A percentile compares a stretch with the other conserved stretches of the same genome.
Conservation (phyloP, 208 protist genomes). For the Trypanosoma boissoni region DNA sequence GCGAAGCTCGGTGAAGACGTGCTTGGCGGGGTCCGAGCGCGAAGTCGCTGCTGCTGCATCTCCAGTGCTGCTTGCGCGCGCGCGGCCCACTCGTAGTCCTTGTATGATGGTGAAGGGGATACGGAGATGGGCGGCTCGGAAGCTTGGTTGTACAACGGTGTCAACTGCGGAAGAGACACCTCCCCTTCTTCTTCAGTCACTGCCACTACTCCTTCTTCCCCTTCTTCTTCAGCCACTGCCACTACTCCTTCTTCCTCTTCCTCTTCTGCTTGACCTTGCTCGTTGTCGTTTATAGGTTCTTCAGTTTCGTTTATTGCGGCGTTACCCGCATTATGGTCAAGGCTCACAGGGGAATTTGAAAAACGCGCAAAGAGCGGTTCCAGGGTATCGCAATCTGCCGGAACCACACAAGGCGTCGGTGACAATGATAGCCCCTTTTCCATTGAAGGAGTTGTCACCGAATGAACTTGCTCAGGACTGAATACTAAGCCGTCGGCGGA, state of each 20-base stretch:
- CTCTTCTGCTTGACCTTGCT: conserved; percentile 1
- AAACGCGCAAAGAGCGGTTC: no score
- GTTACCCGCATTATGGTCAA: no score
- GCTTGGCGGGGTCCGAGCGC: conserved; percentile 17
- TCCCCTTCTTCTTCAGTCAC: not conserved
- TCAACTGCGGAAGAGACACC: not conserved
- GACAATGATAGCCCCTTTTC: no score
- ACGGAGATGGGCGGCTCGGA: conserved; percentile 1
- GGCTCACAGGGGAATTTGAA: no score
- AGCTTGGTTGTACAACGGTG: no score
- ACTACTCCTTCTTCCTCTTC: conserved; percentile 2
- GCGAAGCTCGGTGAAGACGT: conserved; percentile 1
- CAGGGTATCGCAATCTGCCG: no score
- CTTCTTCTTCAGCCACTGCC: not conserved
- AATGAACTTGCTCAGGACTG: conserved; percentile 15
- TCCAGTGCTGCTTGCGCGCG: conserved; percentile 34
- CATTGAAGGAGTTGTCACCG: not conserved
- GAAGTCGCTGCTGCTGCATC: conserved; percentile 35
- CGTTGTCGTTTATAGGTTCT: not conserved
- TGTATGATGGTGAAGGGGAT: conserved; percentile 19
- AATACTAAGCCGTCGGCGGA: conserved; percentile 31
- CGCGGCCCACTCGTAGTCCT: conserved; percentile 49
- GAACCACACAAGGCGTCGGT: no score
- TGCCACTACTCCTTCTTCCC: not conserved
- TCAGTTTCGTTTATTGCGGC: not conserved